Base-by-base conservation (phyloP, 2,329 filamentous ascomycete genomes). In the Neonectria coccinea region DNA sequence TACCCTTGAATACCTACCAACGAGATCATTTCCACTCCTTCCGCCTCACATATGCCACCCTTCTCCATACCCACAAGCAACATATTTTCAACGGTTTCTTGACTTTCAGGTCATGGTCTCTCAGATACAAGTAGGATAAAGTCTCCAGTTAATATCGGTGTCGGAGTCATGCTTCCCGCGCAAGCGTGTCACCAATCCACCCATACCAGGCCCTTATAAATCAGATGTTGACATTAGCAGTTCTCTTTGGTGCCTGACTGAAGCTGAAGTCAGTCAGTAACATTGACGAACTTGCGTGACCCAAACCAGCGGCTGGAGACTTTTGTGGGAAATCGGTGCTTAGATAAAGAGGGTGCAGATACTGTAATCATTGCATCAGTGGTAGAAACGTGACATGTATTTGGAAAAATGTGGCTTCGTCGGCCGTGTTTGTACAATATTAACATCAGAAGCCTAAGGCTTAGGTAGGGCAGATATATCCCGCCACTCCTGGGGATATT, bases 151-250 rank as follows among this genome's bases (percentile, higher is more conserved):
- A n/a, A 45, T n/a, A 16, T 22, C 52, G 18, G 57, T 53, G 50
- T 54, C 61, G 53, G 44, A 54, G 29, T 36, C 61, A 51, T 42
- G 44, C 56, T 50, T 57, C 53, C 53, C 57, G 20, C 54, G 47
- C 47, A 56, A 61, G 52, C 56, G 62, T 47, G 62, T 31, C 56
- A 39, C 51, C 50, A 27, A 64, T 59, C 33, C 22, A 52, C 56
- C 29, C 20, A 25, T 31, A 22, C 47, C 45, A 29, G 44, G 45
- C 39, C 52, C 62, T 64, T 56, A 56, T 39, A 42, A 56, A 39
- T 52, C 50, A 52, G 56, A 60, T 39, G 52, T 55, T 29, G 31
- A n/a, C 39, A 56, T 53, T 64, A n/a, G 52, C 52, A 60, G 12
- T 33, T n/a, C 22, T 41, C 62, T 44, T 22, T 39, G 2, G 29